Percentiles rank a stretch among this genome's conserved stretches.
Evolutionary conservation across 2,329 filamentous ascomycete genomes (phyloP).

Genomic region (Penicillium sp.): DNA sequence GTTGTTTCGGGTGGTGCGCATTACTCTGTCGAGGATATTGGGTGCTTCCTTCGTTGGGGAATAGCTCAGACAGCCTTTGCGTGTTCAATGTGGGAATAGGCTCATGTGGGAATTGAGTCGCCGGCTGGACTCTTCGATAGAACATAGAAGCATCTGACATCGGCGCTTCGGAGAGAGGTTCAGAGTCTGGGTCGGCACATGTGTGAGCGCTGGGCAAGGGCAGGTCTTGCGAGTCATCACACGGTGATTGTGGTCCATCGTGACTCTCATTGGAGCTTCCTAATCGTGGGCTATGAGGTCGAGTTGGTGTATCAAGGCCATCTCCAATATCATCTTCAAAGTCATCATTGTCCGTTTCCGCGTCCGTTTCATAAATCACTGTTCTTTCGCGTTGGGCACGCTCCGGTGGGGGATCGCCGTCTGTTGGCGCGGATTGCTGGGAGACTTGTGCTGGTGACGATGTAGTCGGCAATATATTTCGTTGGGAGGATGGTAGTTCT

Average conservation of each 20-base stretch:
- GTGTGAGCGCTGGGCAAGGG: conserved; percentile 35
- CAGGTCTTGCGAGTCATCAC: conserved; percentile 42
- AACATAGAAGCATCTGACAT: conserved; percentile 46
- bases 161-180: conserved; percentile 35
- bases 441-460: not conserved
- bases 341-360: conserved; percentile 45
- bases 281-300: not conserved
- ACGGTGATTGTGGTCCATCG: conserved; percentile 19
- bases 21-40: conserved; percentile 21
- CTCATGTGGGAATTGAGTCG: conserved; percentile 46
- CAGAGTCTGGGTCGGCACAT: conserved; percentile 33
- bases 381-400: conserved; percentile 34
- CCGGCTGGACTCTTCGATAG: conserved; percentile 44
- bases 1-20: conserved; percentile 14
- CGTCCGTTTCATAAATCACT: conserved; percentile 52
- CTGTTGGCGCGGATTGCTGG: not conserved
- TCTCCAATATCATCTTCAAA: conserved; percentile 31
- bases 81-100: conserved; percentile 45
- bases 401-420: not conserved
- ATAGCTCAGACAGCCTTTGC: conserved; percentile 47
- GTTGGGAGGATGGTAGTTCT: conserved; percentile 1
- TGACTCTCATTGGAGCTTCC: conserved; percentile 12
- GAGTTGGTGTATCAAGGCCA: conserved; percentile 20
- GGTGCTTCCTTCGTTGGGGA: conserved; percentile 39
- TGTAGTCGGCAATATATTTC: not conserved